Conservation (phyloP, 306 rosid genomes). For the Oxytropis ochrocephala region DNA sequence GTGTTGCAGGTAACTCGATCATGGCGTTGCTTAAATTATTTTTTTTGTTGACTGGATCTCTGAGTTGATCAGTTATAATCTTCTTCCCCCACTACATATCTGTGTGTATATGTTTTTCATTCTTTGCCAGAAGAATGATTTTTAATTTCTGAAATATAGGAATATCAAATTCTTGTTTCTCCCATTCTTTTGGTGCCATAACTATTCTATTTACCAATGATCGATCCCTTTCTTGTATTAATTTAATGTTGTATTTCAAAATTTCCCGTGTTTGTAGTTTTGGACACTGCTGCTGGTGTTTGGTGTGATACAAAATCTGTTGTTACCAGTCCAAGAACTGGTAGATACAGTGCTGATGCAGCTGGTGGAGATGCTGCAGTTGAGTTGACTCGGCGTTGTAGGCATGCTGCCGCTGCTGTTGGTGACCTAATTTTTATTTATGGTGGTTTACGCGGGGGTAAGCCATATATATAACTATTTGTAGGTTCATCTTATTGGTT, state of each 20-base stretch:
- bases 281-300: slow-evolving; percentile 99
- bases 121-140: not conserved
- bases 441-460: slow-evolving; percentile 99
- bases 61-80: not conserved
- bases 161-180: not conserved
- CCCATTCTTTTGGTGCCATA: not conserved
- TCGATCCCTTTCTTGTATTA: not conserved
- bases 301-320: slow-evolving; percentile 99
- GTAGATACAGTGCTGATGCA: slow-evolving; percentile 98
- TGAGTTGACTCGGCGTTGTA: slow-evolving; percentile 95
- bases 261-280: slow-evolving; percentile 41
- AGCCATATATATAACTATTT: slow-evolving; percentile 19
- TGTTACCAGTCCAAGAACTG: slow-evolving; percentile 91
- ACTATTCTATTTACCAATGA: not conserved
- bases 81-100: not conserved
- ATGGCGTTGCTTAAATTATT: not conserved
- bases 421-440: slow-evolving; percentile 95
- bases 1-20: slow-evolving; percentile 86
- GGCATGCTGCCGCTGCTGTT: slow-evolving; percentile 98
- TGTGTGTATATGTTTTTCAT: not conserved
- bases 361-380: slow-evolving; percentile 99
- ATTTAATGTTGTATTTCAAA: slow-evolving; percentile 17
- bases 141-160: not conserved
- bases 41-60: slow-evolving; percentile 7
- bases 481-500: slow-evolving; percentile 8